Percentiles rank a stretch among this genome's conserved stretches.
These are phyloP conservation scores for Aspergillus sclerotiicarbonarius DNA, from an alignment of 495 filamentous ascomycete species.

Conservation along the genomic window DNA sequence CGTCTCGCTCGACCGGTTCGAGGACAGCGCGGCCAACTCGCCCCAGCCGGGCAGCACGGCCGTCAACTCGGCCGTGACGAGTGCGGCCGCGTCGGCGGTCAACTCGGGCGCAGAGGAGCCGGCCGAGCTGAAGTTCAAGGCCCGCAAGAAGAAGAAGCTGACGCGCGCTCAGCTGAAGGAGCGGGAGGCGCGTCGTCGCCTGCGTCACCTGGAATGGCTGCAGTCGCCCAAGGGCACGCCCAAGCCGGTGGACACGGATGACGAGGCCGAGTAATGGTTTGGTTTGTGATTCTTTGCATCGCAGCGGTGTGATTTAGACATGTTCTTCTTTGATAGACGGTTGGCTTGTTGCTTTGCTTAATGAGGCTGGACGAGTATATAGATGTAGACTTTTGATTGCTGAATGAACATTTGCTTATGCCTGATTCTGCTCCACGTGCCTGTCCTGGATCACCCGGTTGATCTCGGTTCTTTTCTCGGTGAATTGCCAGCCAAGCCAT, in stretches of 20 bases:
- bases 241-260: slow-evolving; percentile 73
- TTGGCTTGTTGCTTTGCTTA: slow-evolving; percentile 4
- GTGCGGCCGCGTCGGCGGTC: slow-evolving; percentile 66
- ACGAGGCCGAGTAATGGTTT: slow-evolving; percentile 50
- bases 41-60: slow-evolving; percentile 55
- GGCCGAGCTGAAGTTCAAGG: slow-evolving; percentile 82
- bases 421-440: neutral
- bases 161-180: slow-evolving; percentile 96
- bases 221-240: slow-evolving; percentile 71
- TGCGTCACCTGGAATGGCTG: slow-evolving; percentile 91
- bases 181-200: slow-evolving; percentile 75
- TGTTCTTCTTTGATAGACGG: slow-evolving; percentile 10
- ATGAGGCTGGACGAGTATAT: neutral
- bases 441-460: too few relatives aligned
- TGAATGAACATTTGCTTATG: neutral
- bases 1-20: slow-evolving; percentile 77
- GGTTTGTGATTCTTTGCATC: slow-evolving; percentile 2
- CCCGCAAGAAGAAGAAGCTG: slow-evolving; percentile 98
- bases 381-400: slow-evolving; percentile 9
- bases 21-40: slow-evolving; percentile 69
- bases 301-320: slow-evolving; percentile 9
- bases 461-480: neutral
- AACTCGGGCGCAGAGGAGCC: slow-evolving; percentile 80
- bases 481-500: too few relatives aligned
- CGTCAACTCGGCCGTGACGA: slow-evolving; percentile 53